Evolutionary conservation across 768 basidiomycete genomes (phyloP), one percentile per base, ranked within the genome.

Genomic region (Auriscalpium orientale): DNA sequence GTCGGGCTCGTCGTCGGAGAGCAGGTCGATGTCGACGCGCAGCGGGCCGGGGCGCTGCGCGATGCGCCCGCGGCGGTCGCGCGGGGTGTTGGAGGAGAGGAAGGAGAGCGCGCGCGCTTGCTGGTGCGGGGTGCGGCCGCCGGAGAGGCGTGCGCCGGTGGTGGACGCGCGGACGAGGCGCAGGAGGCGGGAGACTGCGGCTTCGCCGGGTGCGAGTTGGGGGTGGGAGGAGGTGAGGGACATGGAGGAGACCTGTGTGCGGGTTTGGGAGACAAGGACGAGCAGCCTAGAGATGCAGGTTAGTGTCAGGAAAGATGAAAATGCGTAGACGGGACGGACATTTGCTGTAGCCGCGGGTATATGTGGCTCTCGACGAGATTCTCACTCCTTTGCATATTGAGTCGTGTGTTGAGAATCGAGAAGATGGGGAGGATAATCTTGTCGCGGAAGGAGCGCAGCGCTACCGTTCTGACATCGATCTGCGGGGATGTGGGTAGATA

Each of bases 401-500:
- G 74, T 12, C 84, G 77, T 3, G 74, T 68, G 46, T 83, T 76
- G 12, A 91, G 70, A 9, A 80, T 74, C 52, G 78, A 65, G 50
- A 75, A 80, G 16, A 87, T 72, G 0, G 89, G 87, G 18, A 89
- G 73, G 37, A 92, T 81, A 55, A 92, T 82, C 54, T 79, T 80
- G 71, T 93, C 90, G 33, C 91, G 81, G 67, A 93, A 93, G 8
- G 86, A 81, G 44, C 82, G 79, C 22, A 93, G 75, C 7, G 89
- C 87, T n/a, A 92, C 78, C 7, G 82, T 82, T 34, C 91, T 84
- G 22, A 92, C 89, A 60, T 93, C 91, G 52, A 93, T 89, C 37
- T 79, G 81, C 0, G 76, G 66, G 20, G 80, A 45, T 54, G 63
- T 67, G 56, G 65, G 71, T 20, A 58, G 59, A 40, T 71, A 53